Evolutionary conservation across 768 basidiomycete species (phyloP).

Genomic region (Mycena floridula): DNA sequence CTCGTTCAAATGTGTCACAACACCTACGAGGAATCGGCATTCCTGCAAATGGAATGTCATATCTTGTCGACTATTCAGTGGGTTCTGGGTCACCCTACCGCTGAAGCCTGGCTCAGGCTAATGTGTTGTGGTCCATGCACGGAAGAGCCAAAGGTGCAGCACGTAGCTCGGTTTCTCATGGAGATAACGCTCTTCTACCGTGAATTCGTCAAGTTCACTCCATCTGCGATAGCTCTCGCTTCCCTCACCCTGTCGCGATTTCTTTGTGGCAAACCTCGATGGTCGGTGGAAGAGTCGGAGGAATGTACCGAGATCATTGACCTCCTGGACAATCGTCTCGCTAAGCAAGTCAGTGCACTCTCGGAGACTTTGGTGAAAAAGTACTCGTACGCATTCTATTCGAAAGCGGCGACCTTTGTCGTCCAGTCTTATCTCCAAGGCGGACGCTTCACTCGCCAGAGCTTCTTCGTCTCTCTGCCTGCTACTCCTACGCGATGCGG

Average conservation of each 20-base stretch:
- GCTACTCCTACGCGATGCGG: constrained; percentile 55
- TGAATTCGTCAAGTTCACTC: constrained; percentile 82
- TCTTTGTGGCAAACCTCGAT: constrained; percentile 76
- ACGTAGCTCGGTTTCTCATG: constrained; percentile 97
- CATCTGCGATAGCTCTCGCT: constrained; percentile 87
- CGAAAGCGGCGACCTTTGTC: constrained; percentile 89
- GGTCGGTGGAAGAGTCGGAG: constrained; percentile 78
- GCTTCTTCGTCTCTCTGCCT: constrained; percentile 44
- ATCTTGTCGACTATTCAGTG: constrained; percentile 95
- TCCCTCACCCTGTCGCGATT: constrained; percentile 84
- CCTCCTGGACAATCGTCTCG: constrained; percentile 78
- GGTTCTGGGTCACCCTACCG: constrained; percentile 95
- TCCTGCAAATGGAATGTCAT: constrained; percentile 99
- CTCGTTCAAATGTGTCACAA: constrained; percentile 93
- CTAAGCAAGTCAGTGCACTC: constrained; percentile 84
- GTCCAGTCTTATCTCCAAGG: constrained; percentile 93
- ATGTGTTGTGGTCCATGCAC: constrained; percentile 68
- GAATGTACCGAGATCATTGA: constrained; percentile 81
- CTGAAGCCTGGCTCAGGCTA: constrained; percentile 92
- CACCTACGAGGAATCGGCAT: constrained; percentile 95
- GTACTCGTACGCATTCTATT: constrained; percentile 96
- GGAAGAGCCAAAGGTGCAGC: constrained; percentile 89
- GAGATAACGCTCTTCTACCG: constrained; percentile 98
- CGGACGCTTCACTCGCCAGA: constrained; percentile 57
- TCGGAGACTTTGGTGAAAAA: constrained; percentile 97